Conservation (phyloP, 2,329 filamentous ascomycete species). For the Aulographum hederae region DNA sequence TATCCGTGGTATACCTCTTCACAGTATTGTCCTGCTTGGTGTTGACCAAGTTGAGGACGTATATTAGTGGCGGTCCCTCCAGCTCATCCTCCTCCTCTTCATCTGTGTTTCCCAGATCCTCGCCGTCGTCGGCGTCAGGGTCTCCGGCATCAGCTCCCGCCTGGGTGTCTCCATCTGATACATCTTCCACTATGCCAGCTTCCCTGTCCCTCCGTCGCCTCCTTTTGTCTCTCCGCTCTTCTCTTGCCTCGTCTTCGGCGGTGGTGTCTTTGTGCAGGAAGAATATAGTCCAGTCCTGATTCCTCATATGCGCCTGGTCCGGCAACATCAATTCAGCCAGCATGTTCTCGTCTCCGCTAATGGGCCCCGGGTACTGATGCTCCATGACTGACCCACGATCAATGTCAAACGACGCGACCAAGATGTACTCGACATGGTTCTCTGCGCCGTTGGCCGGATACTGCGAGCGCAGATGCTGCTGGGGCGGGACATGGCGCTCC, state of each 20-base stretch:
- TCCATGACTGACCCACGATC: slow-evolving; percentile 95
- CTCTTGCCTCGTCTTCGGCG: slow-evolving; percentile 53
- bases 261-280: slow-evolving; percentile 92
- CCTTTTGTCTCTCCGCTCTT: slow-evolving; percentile 37
- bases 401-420: slow-evolving; percentile 94
- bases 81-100: slow-evolving; percentile 35
- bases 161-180: slow-evolving; percentile 18
- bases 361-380: slow-evolving; percentile 86
- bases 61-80: slow-evolving; percentile 83
- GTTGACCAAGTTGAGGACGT: slow-evolving; percentile 93
- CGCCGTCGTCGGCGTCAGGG: slow-evolving; percentile 24
- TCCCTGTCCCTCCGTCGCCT: slow-evolving; percentile 33
- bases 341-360: slow-evolving; percentile 96
- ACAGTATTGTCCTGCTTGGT: slow-evolving; percentile 91
- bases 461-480: slow-evolving; percentile 19
- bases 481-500: too few relatives aligned
- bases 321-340: slow-evolving; percentile 95
- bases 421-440: slow-evolving; percentile 96
- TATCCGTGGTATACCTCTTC: slow-evolving; percentile 46
- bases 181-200: slow-evolving; percentile 17
- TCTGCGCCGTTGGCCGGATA: slow-evolving; percentile 33
- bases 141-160: slow-evolving; percentile 25
- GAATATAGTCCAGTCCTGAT: slow-evolving; percentile 98
- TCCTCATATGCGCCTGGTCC: slow-evolving; percentile 85
- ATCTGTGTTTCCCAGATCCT: slow-evolving; percentile 16